A percentile compares a stretch with the other conserved stretches of the same genome.
phyloP scores from a whole-genome alignment of 1,284 basidiomycete species.

The Puccinia horiana region DNA sequence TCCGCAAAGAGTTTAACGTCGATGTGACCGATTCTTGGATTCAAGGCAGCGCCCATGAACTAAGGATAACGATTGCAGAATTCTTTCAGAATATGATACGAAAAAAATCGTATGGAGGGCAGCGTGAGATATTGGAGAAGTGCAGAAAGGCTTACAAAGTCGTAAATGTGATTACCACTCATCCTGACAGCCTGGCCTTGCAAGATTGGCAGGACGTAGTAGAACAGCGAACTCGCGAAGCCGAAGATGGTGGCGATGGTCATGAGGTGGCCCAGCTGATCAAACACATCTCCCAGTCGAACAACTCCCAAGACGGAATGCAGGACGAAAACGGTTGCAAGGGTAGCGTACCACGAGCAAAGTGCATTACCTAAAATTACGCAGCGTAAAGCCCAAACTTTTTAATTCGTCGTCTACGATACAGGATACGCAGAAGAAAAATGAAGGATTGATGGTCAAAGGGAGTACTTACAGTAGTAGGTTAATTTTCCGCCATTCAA shows the following conservation, averaged over 20 bases:
- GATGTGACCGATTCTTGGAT: slow-evolving; percentile 87
- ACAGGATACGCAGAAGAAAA: slow-evolving; percentile 75
- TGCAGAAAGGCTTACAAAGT: slow-evolving; percentile 52
- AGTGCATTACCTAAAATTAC: slow-evolving; percentile 64
- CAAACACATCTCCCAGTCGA: slow-evolving; percentile 90
- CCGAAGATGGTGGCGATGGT: slow-evolving; percentile 90
- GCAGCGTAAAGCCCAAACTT: neutral
- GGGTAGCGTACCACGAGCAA: slow-evolving; percentile 79
- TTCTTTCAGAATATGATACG: neutral
- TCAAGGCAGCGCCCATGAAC: slow-evolving; percentile 87
- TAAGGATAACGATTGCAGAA: neutral
- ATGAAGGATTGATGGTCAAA: slow-evolving; percentile 86
- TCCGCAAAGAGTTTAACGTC: slow-evolving; percentile 99
- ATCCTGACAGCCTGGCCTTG: slow-evolving; percentile 79
- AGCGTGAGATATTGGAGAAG: too few relatives aligned
- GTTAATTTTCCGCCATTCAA: slow-evolving; percentile 51
- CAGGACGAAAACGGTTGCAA: slow-evolving; percentile 73
- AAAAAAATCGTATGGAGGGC: neutral
- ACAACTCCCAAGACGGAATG: slow-evolving; percentile 77
- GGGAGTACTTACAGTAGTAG: slow-evolving; percentile 3
- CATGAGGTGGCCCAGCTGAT: slow-evolving; percentile 96
- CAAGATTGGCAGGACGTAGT: slow-evolving; percentile 74
- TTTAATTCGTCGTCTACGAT: slow-evolving; percentile 67
- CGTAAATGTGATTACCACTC: slow-evolving; percentile 83
- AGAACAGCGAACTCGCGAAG: slow-evolving; percentile 75